A percentile compares a stretch with the other conserved stretches of the same genome.
Conservation (phyloP, 352 stramenopile genomes). For the Phytophthora rubi region DNA sequence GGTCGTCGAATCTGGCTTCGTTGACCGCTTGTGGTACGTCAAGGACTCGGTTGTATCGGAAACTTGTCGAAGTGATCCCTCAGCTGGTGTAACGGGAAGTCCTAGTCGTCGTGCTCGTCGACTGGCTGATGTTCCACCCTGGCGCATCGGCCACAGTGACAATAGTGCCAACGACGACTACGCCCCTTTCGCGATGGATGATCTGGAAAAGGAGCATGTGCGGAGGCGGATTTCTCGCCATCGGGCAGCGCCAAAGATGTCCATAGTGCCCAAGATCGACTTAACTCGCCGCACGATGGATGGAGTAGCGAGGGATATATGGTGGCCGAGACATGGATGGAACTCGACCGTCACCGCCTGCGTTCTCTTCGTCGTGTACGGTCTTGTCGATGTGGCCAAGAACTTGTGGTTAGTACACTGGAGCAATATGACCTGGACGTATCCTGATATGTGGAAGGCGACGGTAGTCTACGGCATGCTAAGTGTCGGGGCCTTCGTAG, state of each 20-base stretch:
- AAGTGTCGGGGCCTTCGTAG: slow-evolving; percentile 32
- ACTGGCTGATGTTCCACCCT: slow-evolving; percentile 42
- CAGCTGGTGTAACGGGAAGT: neutral
- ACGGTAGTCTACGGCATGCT: slow-evolving; percentile 39
- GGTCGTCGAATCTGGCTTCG: slow-evolving; percentile 47
- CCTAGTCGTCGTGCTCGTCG: slow-evolving; percentile 36
- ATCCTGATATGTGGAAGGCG: slow-evolving; percentile 36
- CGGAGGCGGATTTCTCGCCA: slow-evolving; percentile 17
- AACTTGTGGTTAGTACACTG: slow-evolving; percentile 50
- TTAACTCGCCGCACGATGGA: slow-evolving; percentile 32
- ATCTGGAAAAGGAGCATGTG: slow-evolving; percentile 9
- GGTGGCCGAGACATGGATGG: slow-evolving; percentile 26
- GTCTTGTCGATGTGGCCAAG: slow-evolving; percentile 35
- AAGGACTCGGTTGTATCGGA: slow-evolving; percentile 32
- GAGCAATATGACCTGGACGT: slow-evolving; percentile 37
- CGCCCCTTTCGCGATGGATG: slow-evolving; percentile 18
- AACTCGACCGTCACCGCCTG: slow-evolving; percentile 17
- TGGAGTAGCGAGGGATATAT: slow-evolving; percentile 25
- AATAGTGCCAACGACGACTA: slow-evolving; percentile 11
- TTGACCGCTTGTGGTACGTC: slow-evolving; percentile 42
- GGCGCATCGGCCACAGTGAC: slow-evolving; percentile 22
- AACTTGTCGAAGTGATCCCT: slow-evolving; percentile 17
- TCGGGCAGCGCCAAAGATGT: slow-evolving; percentile 3
- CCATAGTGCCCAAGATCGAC: slow-evolving; percentile 8
- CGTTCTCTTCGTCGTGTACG: slow-evolving; percentile 35